Evolutionary conservation across 345 rosid species (phyloP), one percentile per base, ranked within the genome.

Genomic region (Citrus mangshanensis): DNA sequence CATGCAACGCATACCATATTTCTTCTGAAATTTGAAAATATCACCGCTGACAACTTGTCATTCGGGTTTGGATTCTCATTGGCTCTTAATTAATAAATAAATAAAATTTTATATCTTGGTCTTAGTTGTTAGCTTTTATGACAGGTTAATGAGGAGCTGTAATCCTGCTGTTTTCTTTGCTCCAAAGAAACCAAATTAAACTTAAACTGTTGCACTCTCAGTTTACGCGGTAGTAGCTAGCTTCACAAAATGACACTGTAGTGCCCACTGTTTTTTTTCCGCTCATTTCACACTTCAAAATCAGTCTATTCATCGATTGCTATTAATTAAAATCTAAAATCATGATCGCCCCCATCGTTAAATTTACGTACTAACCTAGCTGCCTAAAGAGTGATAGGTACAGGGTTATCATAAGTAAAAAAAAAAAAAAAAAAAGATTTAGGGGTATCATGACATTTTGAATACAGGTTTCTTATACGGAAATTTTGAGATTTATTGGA

Each of bases 61-160:
- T 2, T 30, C 54, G 56, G 24, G 21, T 28, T 25, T 72, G 25
- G 12, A 38, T 21, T 42, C 49, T 77, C 14, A 18, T 58, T 72
- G 78, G 78, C 9, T 49, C 4, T 6, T 22, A 49, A 35, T 55
- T 9, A 24, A 34, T 42, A 25, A 35, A 27, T 60, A 32, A 28
- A 62, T 46, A 75, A 63, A 46, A 16, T 61, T 7, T 22, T 28
- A 30, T 2, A 7, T 70, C 16, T 27, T 9, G 10, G 4, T 28
- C 38, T 21, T 46, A 65, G 35, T 55, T 35, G 79, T 35, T 67
- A 54, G 35, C 79, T 68, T 37, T 54, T 55, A 24, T 55, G 72
- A 75, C 71, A 77, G 73, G 72, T 68, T 22, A 66, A 32, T 4
- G 14, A 32, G 58, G 64, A 76, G 79, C 79, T 76, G 79, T 67